Evolutionary conservation across 108 stramenopile species (phyloP).

Genomic region (Nannochloropsis gaditana): DNA sequence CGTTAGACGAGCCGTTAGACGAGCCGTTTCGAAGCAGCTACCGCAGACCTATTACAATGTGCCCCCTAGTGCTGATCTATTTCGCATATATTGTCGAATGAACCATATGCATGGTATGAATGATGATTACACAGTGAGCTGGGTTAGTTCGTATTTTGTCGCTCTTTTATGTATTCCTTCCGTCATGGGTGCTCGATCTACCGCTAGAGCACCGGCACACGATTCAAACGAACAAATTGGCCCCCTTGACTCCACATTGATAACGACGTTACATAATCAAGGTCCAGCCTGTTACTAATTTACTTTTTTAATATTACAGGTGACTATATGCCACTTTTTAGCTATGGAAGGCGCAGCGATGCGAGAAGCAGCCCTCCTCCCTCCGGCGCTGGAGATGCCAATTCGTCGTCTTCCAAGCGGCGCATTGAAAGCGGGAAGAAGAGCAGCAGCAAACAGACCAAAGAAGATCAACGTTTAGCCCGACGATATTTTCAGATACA

Average conservation of each 20-base stretch:
- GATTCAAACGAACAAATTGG: background rate
- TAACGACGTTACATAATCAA: background rate
- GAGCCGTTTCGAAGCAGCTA: no score
- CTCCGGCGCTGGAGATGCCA: background rate
- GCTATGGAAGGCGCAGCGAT: background rate
- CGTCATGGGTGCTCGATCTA: no score
- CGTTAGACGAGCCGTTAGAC: no score
- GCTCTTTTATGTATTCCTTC: no score
- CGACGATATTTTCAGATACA: background rate
- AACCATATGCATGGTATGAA: no score
- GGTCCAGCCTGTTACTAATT: background rate
- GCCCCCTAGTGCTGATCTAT: no score
- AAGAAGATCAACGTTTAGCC: constrained; percentile 2
- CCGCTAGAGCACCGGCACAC: no score
- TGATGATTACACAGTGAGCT: no score
- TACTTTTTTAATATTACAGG: background rate
- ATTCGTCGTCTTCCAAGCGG: background rate
- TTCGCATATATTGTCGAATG: no score
- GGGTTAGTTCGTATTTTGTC: no score
- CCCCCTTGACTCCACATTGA: background rate
- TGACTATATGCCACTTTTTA: background rate
- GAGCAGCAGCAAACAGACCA: background rate
- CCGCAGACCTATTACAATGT: no score
- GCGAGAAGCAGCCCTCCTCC: background rate
- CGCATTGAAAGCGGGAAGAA: background rate